Conservation (phyloP, 1,284 basidiomycete species). For the Marasmius fiardii region DNA sequence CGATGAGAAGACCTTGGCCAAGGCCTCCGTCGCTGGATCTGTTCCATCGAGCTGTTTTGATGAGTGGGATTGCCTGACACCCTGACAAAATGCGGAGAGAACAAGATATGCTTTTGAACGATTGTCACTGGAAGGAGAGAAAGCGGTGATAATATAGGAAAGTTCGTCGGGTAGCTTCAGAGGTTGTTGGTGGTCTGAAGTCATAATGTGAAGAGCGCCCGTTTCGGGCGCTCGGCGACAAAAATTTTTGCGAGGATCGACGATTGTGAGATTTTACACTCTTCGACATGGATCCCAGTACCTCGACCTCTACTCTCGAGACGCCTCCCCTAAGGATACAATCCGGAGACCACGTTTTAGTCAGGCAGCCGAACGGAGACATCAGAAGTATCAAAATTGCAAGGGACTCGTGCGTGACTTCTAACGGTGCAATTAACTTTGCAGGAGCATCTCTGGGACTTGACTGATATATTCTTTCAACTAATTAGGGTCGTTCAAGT, state of each 20-base stretch:
- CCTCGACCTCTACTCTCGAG: not conserved
- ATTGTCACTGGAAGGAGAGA: slow-evolving; percentile 38
- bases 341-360: slow-evolving; percentile 59
- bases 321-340: slow-evolving; percentile 37
- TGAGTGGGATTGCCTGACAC: slow-evolving; percentile 37
- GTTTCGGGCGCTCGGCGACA: not conserved
- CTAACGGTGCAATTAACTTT: slow-evolving; percentile 13
- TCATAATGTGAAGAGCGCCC: not conserved
- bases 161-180: slow-evolving; percentile 51
- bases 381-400: slow-evolving; percentile 64
- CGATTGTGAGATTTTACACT: too few relatives aligned
- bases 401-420: slow-evolving; percentile 53
- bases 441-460: slow-evolving; percentile 1
- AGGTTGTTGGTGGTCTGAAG: slow-evolving; percentile 13
- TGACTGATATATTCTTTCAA: slow-evolving; percentile 10
- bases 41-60: slow-evolving; percentile 20
- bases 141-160: slow-evolving; percentile 49
- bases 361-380: slow-evolving; percentile 69
- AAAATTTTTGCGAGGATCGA: not conserved
- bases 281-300: slow-evolving; percentile 1
- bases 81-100: slow-evolving; percentile 64
- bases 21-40: slow-evolving; percentile 45
- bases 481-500: slow-evolving; percentile 57
- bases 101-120: slow-evolving; percentile 67
- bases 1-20: slow-evolving; percentile 47